phyloP scores from a whole-genome alignment of 805 yeast genomes.

The Cyberlindnera misumaiensis region DNA sequence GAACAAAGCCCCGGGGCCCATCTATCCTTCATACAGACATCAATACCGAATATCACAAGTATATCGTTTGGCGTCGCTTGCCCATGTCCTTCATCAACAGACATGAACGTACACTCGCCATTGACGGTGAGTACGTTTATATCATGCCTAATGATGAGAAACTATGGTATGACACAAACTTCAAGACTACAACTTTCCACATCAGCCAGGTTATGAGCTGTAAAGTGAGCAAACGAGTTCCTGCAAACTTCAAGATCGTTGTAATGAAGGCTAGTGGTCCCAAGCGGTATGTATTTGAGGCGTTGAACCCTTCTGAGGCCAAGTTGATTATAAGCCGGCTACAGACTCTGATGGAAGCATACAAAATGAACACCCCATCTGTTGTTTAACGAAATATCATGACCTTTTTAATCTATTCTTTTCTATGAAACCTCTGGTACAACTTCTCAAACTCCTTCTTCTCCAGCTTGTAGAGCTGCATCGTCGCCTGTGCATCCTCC shows the following conservation, averaged over 20 bases:
- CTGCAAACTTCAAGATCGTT: conserved; percentile 75
- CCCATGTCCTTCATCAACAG: conserved; percentile 75
- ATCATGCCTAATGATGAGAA: conserved; percentile 80
- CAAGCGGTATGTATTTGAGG: conserved; percentile 85
- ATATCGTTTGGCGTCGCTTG: conserved; percentile 84
- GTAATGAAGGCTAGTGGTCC: conserved; percentile 61
- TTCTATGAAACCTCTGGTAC: conserved; percentile 12
- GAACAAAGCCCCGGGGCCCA: neutral
- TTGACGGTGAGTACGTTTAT: conserved; percentile 93
- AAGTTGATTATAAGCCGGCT: conserved; percentile 72
- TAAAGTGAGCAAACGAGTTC: conserved; percentile 71
- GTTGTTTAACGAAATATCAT: conserved; percentile 2
- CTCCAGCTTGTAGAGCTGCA: conserved; percentile 64
- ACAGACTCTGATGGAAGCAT: conserved; percentile 48
- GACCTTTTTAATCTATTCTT: neutral
- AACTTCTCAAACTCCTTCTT: conserved; percentile 54
- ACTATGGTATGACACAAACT: conserved; percentile 56
- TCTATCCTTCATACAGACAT: conserved; percentile 2
- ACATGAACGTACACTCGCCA: conserved; percentile 75
- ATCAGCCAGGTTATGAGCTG: conserved; percentile 67
- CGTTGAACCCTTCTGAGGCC: conserved; percentile 52
- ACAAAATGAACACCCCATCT: conserved; percentile 32
- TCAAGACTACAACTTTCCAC: conserved; percentile 84
- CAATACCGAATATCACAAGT: conserved; percentile 56
- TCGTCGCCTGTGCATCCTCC: conserved; percentile 85